Conservation (phyloP, 345 rosid genomes). For the Heritiera fomes region DNA sequence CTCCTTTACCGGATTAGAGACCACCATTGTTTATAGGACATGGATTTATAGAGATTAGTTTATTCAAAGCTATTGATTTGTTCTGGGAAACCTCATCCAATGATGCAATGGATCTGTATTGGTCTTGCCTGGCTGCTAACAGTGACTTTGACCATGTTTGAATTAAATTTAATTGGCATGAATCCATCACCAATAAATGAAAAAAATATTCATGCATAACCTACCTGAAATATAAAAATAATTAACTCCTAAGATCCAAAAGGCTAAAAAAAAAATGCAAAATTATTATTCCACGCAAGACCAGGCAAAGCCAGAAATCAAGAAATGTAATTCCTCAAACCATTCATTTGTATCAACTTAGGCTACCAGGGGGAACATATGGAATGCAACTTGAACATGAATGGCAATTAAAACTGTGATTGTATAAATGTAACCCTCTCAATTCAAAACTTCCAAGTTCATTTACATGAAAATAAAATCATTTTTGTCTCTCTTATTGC, state of each 20-base stretch:
- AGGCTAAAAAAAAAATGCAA: not conserved
- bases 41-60: not conserved
- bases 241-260: not conserved
- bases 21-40: not conserved
- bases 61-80: not conserved
- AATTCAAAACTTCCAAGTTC: conserved; percentile 8
- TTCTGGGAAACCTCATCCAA: not conserved
- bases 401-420: not conserved
- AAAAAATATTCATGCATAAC: not conserved
- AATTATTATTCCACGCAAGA: not conserved
- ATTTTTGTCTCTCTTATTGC: conserved; percentile 14
- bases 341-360: not conserved
- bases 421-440: not conserved
- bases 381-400: not conserved
- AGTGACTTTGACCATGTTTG: not conserved
- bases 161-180: not conserved
- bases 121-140: not conserved
- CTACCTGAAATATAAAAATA: not conserved
- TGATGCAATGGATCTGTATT: not conserved
- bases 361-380: not conserved
- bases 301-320: not conserved
- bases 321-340: not conserved
- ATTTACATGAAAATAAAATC: not conserved
- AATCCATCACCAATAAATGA: not conserved
- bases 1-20: too few relatives aligned